These are phyloP conservation scores for Russula griseocarnosa DNA, from an alignment of 768 basidiomycete genomes.

Conservation along the genomic window DNA sequence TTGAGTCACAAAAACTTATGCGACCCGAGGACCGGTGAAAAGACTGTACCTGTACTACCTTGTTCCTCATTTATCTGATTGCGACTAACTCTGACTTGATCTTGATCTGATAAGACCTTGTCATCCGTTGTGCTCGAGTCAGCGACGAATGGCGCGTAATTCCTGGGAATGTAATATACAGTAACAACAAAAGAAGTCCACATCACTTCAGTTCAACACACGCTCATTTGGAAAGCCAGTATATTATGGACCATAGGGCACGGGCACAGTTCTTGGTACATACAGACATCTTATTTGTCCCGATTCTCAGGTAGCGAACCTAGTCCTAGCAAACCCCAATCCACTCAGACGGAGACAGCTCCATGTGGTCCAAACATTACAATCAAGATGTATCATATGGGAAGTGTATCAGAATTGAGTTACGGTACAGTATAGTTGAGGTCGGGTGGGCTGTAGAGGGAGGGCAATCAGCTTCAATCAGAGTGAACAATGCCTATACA, in stretches of 20 bases:
- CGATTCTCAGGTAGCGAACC: neutral
- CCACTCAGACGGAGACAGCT: neutral
- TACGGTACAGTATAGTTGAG: neutral
- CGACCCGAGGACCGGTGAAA: neutral
- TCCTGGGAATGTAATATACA: neutral
- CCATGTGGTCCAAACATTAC: neutral
- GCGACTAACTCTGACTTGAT: neutral
- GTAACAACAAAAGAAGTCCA: neutral
- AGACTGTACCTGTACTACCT: neutral
- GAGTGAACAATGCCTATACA: neutral
- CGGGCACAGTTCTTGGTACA: neutral
- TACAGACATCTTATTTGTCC: neutral
- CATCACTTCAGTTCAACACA: conserved; percentile 11
- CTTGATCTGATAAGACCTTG: conserved; percentile 13
- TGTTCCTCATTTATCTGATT: neutral
- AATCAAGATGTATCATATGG: neutral
- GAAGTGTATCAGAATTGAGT: neutral
- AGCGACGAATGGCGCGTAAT: neutral
- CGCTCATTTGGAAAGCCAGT: neutral
- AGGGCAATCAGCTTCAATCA: neutral
- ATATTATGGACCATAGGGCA: neutral
- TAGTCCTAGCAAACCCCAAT: neutral
- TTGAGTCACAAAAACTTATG: neutral
- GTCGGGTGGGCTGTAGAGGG: neutral
- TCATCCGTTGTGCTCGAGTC: conserved; percentile 1